Conservation (phyloP, 371 early-diverging fungal genomes). For the Furculomyces boomerangus region DNA sequence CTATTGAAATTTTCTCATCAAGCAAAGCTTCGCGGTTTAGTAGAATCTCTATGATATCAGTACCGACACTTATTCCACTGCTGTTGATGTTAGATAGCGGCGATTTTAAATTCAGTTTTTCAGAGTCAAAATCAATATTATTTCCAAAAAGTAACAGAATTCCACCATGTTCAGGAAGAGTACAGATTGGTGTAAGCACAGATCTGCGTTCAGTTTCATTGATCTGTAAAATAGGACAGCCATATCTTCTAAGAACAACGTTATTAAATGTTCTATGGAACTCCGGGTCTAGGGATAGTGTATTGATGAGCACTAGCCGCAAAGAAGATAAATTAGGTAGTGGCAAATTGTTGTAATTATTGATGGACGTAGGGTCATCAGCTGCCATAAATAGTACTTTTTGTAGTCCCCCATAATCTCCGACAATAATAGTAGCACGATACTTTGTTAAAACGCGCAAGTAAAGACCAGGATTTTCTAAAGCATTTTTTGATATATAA, state of each 20-base stretch:
- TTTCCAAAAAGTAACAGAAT: constrained; percentile 32
- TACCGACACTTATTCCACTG: neutral
- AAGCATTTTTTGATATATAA: constrained; percentile 37
- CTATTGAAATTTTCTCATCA: constrained; percentile 14
- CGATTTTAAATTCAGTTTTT: neutral
- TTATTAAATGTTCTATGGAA: constrained; percentile 39
- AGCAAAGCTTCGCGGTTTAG: constrained; percentile 18
- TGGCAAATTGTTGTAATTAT: constrained; percentile 34
- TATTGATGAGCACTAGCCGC: constrained; percentile 50
- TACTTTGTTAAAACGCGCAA: constrained; percentile 42
- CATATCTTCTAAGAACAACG: constrained; percentile 38
- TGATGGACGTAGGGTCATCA: constrained; percentile 26
- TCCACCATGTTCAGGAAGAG: constrained; percentile 56
- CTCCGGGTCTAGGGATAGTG: constrained; percentile 36
- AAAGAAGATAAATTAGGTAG: constrained; percentile 38
- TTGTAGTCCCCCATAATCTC: constrained; percentile 46
- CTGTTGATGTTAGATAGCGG: constrained; percentile 4
- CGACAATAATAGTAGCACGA: constrained; percentile 43
- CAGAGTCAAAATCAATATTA: constrained; percentile 2
- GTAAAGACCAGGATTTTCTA: constrained; percentile 50
- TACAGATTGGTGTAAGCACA: constrained; percentile 44
- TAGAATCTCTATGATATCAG: neutral
- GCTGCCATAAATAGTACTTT: constrained; percentile 31
- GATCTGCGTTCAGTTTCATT: constrained; percentile 23
- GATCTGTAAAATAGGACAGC: constrained; percentile 23